These are phyloP conservation scores for Thermomyces lanuginosus DNA, from an alignment of 2,329 filamentous ascomycete species.

Conservation along the genomic window DNA sequence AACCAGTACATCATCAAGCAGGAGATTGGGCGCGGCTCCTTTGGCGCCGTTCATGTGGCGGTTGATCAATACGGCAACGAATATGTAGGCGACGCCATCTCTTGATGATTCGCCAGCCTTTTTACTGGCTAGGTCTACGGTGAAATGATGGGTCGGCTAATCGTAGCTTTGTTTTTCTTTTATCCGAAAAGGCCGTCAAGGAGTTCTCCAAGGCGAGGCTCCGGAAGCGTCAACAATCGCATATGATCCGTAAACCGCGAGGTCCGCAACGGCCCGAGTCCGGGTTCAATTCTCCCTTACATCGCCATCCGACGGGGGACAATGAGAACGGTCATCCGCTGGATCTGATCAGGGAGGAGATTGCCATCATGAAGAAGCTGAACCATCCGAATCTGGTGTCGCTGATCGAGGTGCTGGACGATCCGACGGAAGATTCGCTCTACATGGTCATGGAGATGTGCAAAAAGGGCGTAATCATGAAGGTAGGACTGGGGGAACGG, in stretches of 20 bases:
- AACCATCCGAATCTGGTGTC: slow-evolving; percentile 89
- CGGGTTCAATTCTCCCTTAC: slow-evolving; percentile 47
- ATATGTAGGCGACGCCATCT: slow-evolving; percentile 49
- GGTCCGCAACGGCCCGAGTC: slow-evolving; percentile 37
- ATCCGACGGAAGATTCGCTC: slow-evolving; percentile 84
- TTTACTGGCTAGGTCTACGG: background rate
- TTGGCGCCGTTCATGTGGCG: slow-evolving; percentile 81
- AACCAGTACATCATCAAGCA: slow-evolving; percentile 91
- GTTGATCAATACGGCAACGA: slow-evolving; percentile 80
- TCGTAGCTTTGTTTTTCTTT: too few relatives aligned
- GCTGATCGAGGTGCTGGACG: slow-evolving; percentile 85
- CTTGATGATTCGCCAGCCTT: background rate
- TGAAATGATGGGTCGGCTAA: background rate
- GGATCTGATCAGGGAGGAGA: slow-evolving; percentile 83
- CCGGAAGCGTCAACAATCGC: slow-evolving; percentile 76
- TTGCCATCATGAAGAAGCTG: slow-evolving; percentile 98
- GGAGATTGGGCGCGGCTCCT: slow-evolving; percentile 93
- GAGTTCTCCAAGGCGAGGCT: slow-evolving; percentile 91
- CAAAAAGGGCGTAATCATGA: slow-evolving; percentile 95
- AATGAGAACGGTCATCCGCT: slow-evolving; percentile 53
- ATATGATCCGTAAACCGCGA: slow-evolving; percentile 55
- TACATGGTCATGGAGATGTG: slow-evolving; percentile 99
- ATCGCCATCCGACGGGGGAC: slow-evolving; percentile 40
- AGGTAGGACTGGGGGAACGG: slow-evolving; percentile 69
- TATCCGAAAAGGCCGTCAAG: slow-evolving; percentile 80